Conservation (phyloP, 176 grass and related monocot genomes). For the Zea luxurians region DNA sequence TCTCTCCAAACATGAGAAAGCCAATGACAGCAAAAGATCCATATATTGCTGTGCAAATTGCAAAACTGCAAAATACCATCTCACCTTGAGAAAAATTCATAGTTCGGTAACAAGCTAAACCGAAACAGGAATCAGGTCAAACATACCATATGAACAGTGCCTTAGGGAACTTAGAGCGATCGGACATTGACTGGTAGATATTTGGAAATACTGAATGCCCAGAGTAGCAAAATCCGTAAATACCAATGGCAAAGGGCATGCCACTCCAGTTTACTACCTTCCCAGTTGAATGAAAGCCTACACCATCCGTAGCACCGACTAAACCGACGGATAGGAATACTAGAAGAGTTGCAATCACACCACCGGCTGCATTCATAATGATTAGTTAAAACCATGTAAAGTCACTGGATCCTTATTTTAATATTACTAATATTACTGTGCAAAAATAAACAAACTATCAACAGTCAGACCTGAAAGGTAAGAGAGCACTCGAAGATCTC, state of each 20-base stretch:
- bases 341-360: slow-evolving; percentile 69
- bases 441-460: slow-evolving; percentile 20
- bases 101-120: not conserved
- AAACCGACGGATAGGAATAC: slow-evolving; percentile 65
- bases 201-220: slow-evolving; percentile 93
- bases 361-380: slow-evolving; percentile 53
- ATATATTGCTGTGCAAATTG: slow-evolving; percentile 76
- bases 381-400: slow-evolving; percentile 9
- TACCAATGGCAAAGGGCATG: slow-evolving; percentile 81
- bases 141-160: slow-evolving; percentile 75
- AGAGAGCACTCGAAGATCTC: slow-evolving; percentile 82
- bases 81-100: slow-evolving; percentile 31
- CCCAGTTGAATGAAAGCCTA: slow-evolving; percentile 74
- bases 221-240: slow-evolving; percentile 91
- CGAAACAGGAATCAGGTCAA: not conserved
- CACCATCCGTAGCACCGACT: slow-evolving; percentile 54
- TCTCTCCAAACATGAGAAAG: slow-evolving; percentile 92
- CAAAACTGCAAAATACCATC: slow-evolving; percentile 60
- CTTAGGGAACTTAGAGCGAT: slow-evolving; percentile 83
- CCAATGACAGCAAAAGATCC: slow-evolving; percentile 74
- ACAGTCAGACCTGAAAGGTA: slow-evolving; percentile 72
- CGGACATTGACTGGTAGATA: slow-evolving; percentile 95
- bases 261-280: slow-evolving; percentile 69
- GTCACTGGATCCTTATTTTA: slow-evolving; percentile 6
- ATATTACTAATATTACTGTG: not conserved